Evolutionary conservation across 352 stramenopile genomes (phyloP), one percentile per base, ranked within the genome.

Genomic region (Globisporangium spinosum): DNA sequence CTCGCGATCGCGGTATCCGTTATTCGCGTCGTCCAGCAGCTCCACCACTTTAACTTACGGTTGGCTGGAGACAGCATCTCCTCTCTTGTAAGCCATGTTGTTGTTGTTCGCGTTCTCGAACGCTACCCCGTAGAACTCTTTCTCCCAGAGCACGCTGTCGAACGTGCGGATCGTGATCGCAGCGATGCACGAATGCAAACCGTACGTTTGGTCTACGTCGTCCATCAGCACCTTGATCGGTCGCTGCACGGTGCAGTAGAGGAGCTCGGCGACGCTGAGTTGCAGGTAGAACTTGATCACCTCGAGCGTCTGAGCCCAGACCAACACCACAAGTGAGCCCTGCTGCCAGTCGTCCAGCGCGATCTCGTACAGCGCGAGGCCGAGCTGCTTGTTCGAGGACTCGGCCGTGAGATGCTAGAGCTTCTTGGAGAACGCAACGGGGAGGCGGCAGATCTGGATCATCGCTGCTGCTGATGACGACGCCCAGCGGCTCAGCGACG

Each of bases 351-450:
- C 67, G 2, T 70, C 79, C 0, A 90, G 45, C 15, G 76, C 25
- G 5, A 89, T 8, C 45, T 83, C 79, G 58, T 90, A 90, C 25
- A 90, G 60, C 20, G 78, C 75, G 23, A 90, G 63, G 0, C 77
- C 80, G 17, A 89, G 65, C 10, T 77, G 80, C 40, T 65, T 45
- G 34, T 79, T 75, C 2, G 74, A 76, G 1, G 57, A 40, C 61
- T 85, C 75, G 0, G 71, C 67, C 2, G 84, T 61, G 17, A 89
- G 56, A 4, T 49, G 70, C 82, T 78, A 90, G 20, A 73, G 54
- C 23, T 77, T 77, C 12, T 65, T 61, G 3, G 67, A 70, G 1
- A 67, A 60, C 15, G 43, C 12, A n/a, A 43, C 7, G 0, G 70
- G 64, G 6, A 77, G 17, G 0, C 59, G 45, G 5, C 62, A 67